phyloP scores from a whole-genome alignment of 352 stramenopile species.

The Globisporangium camurandrum region DNA sequence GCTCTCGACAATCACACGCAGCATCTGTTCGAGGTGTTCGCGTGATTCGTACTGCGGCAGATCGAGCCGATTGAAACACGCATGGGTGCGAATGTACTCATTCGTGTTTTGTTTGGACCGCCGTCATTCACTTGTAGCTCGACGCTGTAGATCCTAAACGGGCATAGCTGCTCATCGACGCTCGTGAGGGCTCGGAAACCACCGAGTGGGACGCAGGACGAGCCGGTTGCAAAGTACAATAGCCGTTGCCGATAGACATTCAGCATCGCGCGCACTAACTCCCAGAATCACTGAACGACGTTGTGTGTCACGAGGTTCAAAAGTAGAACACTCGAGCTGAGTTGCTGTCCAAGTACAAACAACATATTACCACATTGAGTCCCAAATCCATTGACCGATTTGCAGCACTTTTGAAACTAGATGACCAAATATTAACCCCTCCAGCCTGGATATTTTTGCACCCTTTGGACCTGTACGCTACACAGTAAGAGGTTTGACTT shows the following conservation, averaged over 20 bases:
- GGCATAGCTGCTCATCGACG: conserved; percentile 67
- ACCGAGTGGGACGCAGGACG: conserved; percentile 63
- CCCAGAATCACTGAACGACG: conserved; percentile 39
- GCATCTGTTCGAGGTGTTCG: neutral
- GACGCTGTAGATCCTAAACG: conserved; percentile 23
- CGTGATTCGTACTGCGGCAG: conserved; percentile 51
- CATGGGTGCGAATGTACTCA: conserved; percentile 17
- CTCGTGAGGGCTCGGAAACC: conserved; percentile 66
- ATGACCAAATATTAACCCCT: no score
- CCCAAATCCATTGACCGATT: no score
- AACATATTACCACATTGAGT: no score
- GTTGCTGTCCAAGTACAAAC: no score
- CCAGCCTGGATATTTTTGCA: no score
- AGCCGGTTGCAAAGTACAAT: conserved; percentile 75
- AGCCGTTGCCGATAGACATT: conserved; percentile 64
- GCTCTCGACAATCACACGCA: neutral
- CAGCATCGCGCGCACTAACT: conserved; percentile 85
- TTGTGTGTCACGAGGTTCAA: neutral
- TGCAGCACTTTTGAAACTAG: no score
- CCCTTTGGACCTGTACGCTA: no score
- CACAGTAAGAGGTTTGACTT: no score
- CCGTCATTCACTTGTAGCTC: no score
- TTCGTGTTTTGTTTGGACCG: no score
- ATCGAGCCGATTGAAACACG: conserved; percentile 63
- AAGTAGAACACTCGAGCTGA: no score